These are phyloP conservation scores for Bipolaris gigantea DNA, from an alignment of 2,329 filamentous ascomycete genomes.

Conservation along the genomic window DNA sequence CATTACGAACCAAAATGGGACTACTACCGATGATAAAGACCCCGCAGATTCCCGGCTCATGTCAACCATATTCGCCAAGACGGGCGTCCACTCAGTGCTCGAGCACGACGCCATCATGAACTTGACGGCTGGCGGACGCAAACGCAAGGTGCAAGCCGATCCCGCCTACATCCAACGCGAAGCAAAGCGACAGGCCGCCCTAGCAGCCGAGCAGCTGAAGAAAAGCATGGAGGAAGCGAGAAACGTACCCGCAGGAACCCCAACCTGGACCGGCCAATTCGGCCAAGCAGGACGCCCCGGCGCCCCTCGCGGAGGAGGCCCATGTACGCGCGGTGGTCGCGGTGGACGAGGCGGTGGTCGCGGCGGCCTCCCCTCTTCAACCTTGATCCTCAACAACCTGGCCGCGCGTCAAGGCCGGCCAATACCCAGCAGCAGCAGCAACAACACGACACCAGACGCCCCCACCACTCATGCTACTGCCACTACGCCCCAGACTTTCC, in stretches of 20 bases:
- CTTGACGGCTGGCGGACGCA: constrained; percentile 49
- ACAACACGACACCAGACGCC: constrained; percentile 6
- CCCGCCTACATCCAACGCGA: constrained; percentile 78
- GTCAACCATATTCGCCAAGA: constrained; percentile 83
- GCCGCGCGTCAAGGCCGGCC: constrained; percentile 45
- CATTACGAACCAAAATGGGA: constrained; percentile 15
- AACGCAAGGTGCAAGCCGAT: constrained; percentile 71
- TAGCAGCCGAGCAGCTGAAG: constrained; percentile 75
- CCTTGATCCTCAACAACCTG: constrained; percentile 49
- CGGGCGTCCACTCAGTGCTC: constrained; percentile 84
- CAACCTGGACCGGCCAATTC: constrained; percentile 90
- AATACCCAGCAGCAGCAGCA: background rate
- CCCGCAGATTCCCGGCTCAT: constrained; percentile 68
- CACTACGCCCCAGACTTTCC: constrained; percentile 27
- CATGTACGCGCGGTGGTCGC: constrained; percentile 49
- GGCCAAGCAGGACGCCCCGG: constrained; percentile 72
- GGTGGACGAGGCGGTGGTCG: constrained; percentile 36
- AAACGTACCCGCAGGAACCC: constrained; percentile 75
- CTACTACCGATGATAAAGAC: constrained; percentile 8
- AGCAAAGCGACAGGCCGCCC: constrained; percentile 74
- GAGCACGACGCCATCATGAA: constrained; percentile 87
- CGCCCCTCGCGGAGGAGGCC: constrained; percentile 29
- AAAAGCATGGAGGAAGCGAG: constrained; percentile 73
- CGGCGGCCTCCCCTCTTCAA: constrained; percentile 47
- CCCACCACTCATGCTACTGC: background rate